phyloP scores from a whole-genome alignment of 805 yeast genomes.

The Metschnikowia similis region DNA sequence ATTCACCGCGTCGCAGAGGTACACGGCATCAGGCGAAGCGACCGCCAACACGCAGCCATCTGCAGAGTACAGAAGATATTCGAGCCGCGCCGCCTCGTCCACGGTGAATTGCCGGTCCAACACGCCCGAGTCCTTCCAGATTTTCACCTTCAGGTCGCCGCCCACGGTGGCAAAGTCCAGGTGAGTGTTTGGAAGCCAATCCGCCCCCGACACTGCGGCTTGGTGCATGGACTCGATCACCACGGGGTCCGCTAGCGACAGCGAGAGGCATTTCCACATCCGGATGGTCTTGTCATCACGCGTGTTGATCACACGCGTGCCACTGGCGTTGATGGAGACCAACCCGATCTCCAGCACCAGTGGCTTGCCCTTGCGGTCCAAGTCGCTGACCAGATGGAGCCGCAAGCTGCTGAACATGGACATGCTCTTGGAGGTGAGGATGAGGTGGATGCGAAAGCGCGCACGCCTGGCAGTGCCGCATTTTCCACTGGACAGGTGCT shows the following conservation, averaged over 20 bases:
- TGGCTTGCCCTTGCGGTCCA: conserved; percentile 12
- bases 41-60: conserved; percentile 47
- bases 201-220: conserved; percentile 35
- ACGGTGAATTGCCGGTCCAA: conserved; percentile 18
- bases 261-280: conserved; percentile 32
- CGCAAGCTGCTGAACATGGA: conserved; percentile 7
- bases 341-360: conserved; percentile 30
- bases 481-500: not conserved
- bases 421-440: conserved; percentile 2
- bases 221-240: conserved; percentile 39
- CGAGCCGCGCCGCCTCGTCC: conserved; percentile 12
- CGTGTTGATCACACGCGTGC: conserved; percentile 39
- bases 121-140: conserved; percentile 18
- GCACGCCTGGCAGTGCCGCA: not conserved
- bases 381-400: conserved; percentile 7
- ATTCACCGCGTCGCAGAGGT: conserved; percentile 29
- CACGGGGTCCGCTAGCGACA: conserved; percentile 32
- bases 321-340: conserved; percentile 38
- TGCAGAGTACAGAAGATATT: conserved; percentile 34
- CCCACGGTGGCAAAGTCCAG: conserved; percentile 47
- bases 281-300: conserved; percentile 42
- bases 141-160: conserved; percentile 40
- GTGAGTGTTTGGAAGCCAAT: conserved; percentile 49
- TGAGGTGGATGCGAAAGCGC: not conserved
- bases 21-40: conserved; percentile 37